Conservation (phyloP, 1,139 yeast genomes). For the Protomyces arabidopsidicola region DNA sequence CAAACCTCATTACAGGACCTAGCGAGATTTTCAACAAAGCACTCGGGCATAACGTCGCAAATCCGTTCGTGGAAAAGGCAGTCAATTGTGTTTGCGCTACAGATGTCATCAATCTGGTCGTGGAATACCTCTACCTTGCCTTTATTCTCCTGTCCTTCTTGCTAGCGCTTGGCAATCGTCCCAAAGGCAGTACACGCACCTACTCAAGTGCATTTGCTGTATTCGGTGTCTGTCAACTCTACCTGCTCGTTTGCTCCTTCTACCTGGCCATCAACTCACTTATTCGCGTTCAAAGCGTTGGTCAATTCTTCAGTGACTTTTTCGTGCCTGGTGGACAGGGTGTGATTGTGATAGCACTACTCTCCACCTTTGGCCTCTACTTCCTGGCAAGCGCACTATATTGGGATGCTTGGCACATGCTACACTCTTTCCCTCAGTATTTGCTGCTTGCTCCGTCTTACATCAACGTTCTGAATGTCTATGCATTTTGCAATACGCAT, state of each 20-base stretch:
- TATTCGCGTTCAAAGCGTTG: slow-evolving; percentile 31
- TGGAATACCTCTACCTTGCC: slow-evolving; percentile 41
- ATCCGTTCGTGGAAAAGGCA: slow-evolving; percentile 33
- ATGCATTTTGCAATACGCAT: slow-evolving; percentile 79
- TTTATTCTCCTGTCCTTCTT: slow-evolving; percentile 42
- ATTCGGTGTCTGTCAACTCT: slow-evolving; percentile 44
- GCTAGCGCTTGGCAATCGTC: slow-evolving; percentile 46
- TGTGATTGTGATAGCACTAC: slow-evolving; percentile 67
- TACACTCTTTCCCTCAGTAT: slow-evolving; percentile 68
- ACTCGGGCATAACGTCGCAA: not conserved
- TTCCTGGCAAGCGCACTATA: slow-evolving; percentile 68
- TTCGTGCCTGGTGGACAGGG: slow-evolving; percentile 38
- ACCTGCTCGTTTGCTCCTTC: slow-evolving; percentile 42
- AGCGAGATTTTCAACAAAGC: slow-evolving; percentile 1
- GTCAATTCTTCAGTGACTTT: slow-evolving; percentile 29
- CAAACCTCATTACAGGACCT: slow-evolving; percentile 2
- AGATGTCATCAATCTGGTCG: slow-evolving; percentile 38
- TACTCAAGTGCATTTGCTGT: slow-evolving; percentile 40
- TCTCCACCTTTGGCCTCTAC: slow-evolving; percentile 83
- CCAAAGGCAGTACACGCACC: slow-evolving; percentile 42
- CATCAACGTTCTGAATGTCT: slow-evolving; percentile 71
- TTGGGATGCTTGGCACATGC: slow-evolving; percentile 75
- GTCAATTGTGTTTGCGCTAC: slow-evolving; percentile 28
- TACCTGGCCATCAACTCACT: slow-evolving; percentile 41
- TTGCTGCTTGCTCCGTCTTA: slow-evolving; percentile 68